Evolutionary conservation across 2,329 filamentous ascomycete genomes (phyloP).

Genomic region (Trichophyton rubrum): DNA sequence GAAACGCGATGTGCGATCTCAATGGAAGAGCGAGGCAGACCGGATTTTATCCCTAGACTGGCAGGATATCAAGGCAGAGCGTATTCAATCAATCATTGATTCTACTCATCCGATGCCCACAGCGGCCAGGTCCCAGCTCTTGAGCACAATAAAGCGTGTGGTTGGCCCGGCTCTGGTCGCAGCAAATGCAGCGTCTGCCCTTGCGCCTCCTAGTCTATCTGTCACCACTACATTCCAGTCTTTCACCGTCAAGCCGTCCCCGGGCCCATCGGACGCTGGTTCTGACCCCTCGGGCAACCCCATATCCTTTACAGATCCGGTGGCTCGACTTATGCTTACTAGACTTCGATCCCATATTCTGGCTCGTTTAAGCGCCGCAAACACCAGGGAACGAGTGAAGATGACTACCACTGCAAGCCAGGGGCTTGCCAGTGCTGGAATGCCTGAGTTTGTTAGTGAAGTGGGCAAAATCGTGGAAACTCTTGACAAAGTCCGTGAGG

Average conservation of each 20-base stretch:
- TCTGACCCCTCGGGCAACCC: slow-evolving; percentile 16
- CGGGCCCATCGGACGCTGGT: slow-evolving; percentile 15
- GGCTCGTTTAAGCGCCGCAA: slow-evolving; percentile 46
- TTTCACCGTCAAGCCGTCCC: slow-evolving; percentile 4
- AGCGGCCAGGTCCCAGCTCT: slow-evolving; percentile 33
- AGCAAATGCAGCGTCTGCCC: slow-evolving; percentile 19
- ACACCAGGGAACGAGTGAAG: slow-evolving; percentile 46
- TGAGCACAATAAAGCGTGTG: slow-evolving; percentile 39
- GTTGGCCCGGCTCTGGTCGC: slow-evolving; percentile 42
- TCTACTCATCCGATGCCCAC: slow-evolving; percentile 39
- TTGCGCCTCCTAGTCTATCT: slow-evolving; percentile 6
- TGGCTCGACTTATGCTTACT: slow-evolving; percentile 48
- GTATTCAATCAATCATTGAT: slow-evolving; percentile 36
- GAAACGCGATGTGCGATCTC: slow-evolving; percentile 50
- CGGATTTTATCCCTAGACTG: slow-evolving; percentile 44
- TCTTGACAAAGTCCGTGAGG: slow-evolving; percentile 44
- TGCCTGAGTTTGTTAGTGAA: slow-evolving; percentile 50
- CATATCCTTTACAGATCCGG: slow-evolving; percentile 45
- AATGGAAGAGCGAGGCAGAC: slow-evolving; percentile 51
- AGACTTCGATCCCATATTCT: slow-evolving; percentile 45
- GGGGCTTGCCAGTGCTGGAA: slow-evolving; percentile 45
- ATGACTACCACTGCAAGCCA: slow-evolving; percentile 47
- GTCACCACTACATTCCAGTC: slow-evolving; percentile 1
- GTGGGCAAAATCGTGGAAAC: slow-evolving; percentile 48
- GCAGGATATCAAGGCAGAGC: slow-evolving; percentile 28